These are phyloP conservation scores for Pseudoperonospora humuli DNA, from an alignment of 352 stramenopile species.

Conservation along the genomic window DNA sequence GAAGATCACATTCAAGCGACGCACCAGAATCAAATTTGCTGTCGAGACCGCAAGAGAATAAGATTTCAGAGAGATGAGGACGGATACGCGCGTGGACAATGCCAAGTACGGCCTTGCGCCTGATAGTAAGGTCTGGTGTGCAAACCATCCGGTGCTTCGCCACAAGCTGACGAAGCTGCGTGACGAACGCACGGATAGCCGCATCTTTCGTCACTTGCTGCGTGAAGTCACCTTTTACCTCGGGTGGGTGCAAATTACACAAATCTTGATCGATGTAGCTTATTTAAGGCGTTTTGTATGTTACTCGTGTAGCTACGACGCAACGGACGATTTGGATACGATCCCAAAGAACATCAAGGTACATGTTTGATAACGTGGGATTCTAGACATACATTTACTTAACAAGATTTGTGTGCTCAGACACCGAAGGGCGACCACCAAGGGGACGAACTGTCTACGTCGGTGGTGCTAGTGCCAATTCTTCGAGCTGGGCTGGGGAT, in stretches of 20 bases:
- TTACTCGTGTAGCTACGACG: conserved; percentile 56
- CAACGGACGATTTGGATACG: conserved; percentile 60
- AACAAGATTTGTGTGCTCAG: conserved; percentile 17
- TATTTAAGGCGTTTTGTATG: not conserved
- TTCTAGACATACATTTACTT: not conserved
- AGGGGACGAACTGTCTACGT: conserved; percentile 86
- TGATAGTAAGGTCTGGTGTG: conserved; percentile 75
- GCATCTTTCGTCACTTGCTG: conserved; percentile 92
- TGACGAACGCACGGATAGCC: conserved; percentile 88
- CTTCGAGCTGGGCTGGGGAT: conserved; percentile 89
- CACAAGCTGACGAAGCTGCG: conserved; percentile 97
- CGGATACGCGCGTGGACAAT: conserved; percentile 57
- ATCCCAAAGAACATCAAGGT: conserved; percentile 71
- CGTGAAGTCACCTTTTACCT: conserved; percentile 98
- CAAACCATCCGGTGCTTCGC: conserved; percentile 86
- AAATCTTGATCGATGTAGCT: not conserved
- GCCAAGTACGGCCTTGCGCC: conserved; percentile 50
- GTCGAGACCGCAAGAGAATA: conserved; percentile 3
- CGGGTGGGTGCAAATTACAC: conserved; percentile 57
- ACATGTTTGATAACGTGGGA: not conserved
- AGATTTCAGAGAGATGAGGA: conserved; percentile 35
- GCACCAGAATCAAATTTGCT: conserved; percentile 15
- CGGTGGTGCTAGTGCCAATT: conserved; percentile 94
- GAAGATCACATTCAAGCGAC: conserved; percentile 9
- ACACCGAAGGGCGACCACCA: conserved; percentile 66